Evolutionary conservation across 1,139 yeast genomes (phyloP), one percentile per base, ranked within the genome.

Genomic region (Blastobotrys elegans): DNA sequence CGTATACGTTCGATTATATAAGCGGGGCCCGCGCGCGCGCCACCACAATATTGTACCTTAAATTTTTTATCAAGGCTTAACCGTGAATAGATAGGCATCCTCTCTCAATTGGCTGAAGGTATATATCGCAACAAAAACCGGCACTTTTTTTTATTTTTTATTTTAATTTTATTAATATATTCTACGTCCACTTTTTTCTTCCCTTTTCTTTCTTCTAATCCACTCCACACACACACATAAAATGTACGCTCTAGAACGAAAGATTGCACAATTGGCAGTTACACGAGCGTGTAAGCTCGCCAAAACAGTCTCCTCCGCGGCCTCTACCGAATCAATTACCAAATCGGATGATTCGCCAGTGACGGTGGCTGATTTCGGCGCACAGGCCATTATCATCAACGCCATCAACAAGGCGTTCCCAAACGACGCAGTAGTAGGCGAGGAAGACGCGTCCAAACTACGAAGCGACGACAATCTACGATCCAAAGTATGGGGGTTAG

Each of bases 361-460:
- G 13, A 92, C 99, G 1, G 77, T 92, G 44, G 98, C 97, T 20
- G 99, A 92, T 64, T 92, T 84, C 64, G 96, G 96, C 4, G 92
- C 97, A 0, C 99, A 92, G 63, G 96, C 97, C 0, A 79, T 92
- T 44, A 82, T 92, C 50, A 90, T 88, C 67, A 79, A 86, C 52
- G 94, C 97, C 2, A 77, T 92, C 53, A 76, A 79, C 58, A 67
- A 77, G 49, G 84, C 82, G 55, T 92, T 92, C 70, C 96, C 97
- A 2, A 56, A 63, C 4, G 98, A 92, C 64, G 82, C 81, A 52
- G 80, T 92, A 51, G 95, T 94, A 2, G 99, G 97, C 20, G 99
- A 92, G 65, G 99, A 92, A 65, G 92, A 87, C 55, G 82, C 97
- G 0, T 76, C 70, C 11, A 78, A 78, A 32, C 71, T 92, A 54